Conservation (phyloP, 305 asterid species). For the Fraxinus albicans region DNA sequence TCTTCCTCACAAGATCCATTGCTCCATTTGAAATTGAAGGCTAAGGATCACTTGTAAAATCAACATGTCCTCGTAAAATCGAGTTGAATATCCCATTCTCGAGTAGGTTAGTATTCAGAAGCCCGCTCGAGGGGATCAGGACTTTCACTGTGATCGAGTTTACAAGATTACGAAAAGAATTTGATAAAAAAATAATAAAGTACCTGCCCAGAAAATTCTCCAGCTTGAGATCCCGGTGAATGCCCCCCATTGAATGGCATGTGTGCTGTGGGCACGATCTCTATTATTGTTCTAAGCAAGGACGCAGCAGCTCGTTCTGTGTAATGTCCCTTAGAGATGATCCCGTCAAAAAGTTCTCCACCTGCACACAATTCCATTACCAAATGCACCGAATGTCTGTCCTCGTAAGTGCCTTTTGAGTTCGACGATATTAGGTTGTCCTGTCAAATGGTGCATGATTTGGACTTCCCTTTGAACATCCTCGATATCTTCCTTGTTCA, state of each 20-base stretch:
- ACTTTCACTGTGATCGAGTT: not conserved
- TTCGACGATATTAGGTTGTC: slow-evolving; percentile 76
- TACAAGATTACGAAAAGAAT: not conserved
- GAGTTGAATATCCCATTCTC: slow-evolving; percentile 72
- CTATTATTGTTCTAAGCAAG: slow-evolving; percentile 70
- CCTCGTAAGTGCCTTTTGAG: slow-evolving; percentile 82
- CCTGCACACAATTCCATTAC: slow-evolving; percentile 93
- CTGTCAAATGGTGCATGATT: slow-evolving; percentile 82
- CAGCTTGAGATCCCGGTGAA: slow-evolving; percentile 84
- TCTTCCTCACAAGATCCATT: slow-evolving; percentile 73
- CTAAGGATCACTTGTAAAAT: slow-evolving; percentile 82
- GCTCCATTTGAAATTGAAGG: slow-evolving; percentile 77
- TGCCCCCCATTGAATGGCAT: slow-evolving; percentile 85
- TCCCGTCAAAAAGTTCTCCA: slow-evolving; percentile 85
- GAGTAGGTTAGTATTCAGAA: not conserved
- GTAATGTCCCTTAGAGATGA: slow-evolving; percentile 77
- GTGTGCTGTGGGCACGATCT: slow-evolving; percentile 59
- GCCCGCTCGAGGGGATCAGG: not conserved
- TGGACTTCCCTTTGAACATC: slow-evolving; percentile 85
- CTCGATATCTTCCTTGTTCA: slow-evolving; percentile 77
- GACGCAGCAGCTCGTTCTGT: slow-evolving; percentile 86
- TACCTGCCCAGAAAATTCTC: slow-evolving; percentile 95
- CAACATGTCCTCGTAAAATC: slow-evolving; percentile 64
- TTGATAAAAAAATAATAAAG: not conserved
- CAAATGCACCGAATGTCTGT: slow-evolving; percentile 75